A percentile compares a stretch with the other conserved stretches of the same genome.
phyloP scores from a whole-genome alignment of 495 filamentous ascomycete genomes.

The Hyaloscypha bicolor region DNA sequence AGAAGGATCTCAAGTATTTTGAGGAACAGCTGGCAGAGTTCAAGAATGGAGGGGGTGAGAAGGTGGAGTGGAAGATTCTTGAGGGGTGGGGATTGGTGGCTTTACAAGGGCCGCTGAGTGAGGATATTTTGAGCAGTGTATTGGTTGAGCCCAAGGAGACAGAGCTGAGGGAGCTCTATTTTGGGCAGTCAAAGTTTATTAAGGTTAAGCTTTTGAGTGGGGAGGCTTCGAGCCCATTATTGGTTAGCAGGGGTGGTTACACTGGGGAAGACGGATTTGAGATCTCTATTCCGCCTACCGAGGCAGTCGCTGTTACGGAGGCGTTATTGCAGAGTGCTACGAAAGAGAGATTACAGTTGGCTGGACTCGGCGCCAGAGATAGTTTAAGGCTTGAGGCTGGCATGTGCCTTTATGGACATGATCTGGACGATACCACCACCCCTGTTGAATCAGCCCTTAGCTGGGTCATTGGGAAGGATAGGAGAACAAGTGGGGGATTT shows the following conservation, averaged over 20 bases:
- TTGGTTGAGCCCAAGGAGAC: constrained; percentile 50
- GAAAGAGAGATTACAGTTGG: constrained; percentile 68
- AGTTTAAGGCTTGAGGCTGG: constrained; percentile 92
- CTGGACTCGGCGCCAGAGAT: constrained; percentile 89
- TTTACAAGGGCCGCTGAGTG: constrained; percentile 81
- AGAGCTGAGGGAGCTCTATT: constrained; percentile 72
- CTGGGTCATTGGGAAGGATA: constrained; percentile 83
- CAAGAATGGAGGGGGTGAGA: constrained; percentile 42
- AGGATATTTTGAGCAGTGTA: constrained; percentile 58
- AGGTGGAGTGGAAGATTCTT: constrained; percentile 72
- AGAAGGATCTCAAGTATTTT: constrained; percentile 83
- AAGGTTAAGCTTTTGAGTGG: constrained; percentile 40
- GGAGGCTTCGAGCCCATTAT: constrained; percentile 54
- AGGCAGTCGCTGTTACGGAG: constrained; percentile 56
- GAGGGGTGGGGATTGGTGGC: constrained; percentile 72
- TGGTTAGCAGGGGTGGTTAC: constrained; percentile 88
- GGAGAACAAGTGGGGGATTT: constrained; percentile 69
- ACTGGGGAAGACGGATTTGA: constrained; percentile 99
- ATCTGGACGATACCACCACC: constrained; percentile 86
- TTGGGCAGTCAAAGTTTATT: constrained; percentile 70
- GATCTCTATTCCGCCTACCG: constrained; percentile 73
- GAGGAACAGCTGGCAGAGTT: constrained; percentile 57
- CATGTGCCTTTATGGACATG: constrained; percentile 98
- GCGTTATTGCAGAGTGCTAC: constrained; percentile 64
- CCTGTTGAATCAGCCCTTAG: constrained; percentile 80